Evolutionary conservation across 2,329 filamentous ascomycete genomes (phyloP), one percentile per base, ranked within the genome.

Genomic region (Epichloe bromicola): DNA sequence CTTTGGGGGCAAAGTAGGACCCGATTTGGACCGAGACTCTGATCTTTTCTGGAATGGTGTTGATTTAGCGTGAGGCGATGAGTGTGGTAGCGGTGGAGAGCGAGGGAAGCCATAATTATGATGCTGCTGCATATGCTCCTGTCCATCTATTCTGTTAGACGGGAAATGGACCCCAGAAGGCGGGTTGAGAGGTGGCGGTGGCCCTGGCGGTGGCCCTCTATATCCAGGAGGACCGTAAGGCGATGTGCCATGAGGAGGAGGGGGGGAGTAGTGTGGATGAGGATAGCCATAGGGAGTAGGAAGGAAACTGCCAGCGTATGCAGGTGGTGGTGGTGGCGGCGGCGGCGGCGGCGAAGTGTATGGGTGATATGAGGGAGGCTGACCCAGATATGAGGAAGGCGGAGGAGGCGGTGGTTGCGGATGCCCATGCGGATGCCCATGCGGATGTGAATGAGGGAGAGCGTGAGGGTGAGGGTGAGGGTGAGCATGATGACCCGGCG

Each of bases 281-380:
- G 57, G 57, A n/a, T 62, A 60, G 3, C 34, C 48, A 45, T 60
- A 63, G 6, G 58, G 46, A 17, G 61, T 54, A 40, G 55, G 54
- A 37, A 57, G 53, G 39, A 61, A 63, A 15, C 55, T 55, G 26
- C 46, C 43, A 41, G 55, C 56, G 49, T 61, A 54, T 36, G 59
- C 37, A 5, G 46, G 46, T n/a, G 45, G 44, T 10, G 51, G 52
- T 30, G 59, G 38, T 6, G 45, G 34, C 8, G 23, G 20, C 2
- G 49, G 52, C 10, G 52, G 45, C 15, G 49, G 52, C 17, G 49
- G 49, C 10, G 49, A 12, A 41, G 59, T 53, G 36, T 59, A 59
- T 26, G 56, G 58, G 5, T 58, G 58, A 48, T 61, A 60, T 34
- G 63, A 51, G 33, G 59, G 59, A 48, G 54, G 46, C 26, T 60